Conservation (phyloP, 2,329 filamentous ascomycete species). For the Hortaea sp. region DNA sequence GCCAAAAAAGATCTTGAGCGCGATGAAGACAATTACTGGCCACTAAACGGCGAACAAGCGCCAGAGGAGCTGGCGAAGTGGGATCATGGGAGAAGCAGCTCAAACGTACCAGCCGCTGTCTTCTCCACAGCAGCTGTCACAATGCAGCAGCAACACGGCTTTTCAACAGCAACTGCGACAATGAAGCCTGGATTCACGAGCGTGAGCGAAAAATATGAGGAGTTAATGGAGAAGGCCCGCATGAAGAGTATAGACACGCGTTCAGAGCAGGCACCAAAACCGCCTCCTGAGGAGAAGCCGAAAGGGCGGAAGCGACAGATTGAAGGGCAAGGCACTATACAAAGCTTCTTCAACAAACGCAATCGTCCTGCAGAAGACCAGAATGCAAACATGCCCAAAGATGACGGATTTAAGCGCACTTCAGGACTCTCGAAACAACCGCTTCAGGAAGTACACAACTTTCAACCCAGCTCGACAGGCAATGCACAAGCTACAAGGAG, state of each 20-base stretch:
- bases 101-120: constrained; percentile 7
- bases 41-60: constrained; percentile 49
- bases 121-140: constrained; percentile 8
- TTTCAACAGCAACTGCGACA: constrained; percentile 20
- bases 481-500: neutral
- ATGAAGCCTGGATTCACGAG: constrained; percentile 26
- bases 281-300: constrained; percentile 10
- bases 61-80: constrained; percentile 26
- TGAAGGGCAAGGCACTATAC: constrained; percentile 42
- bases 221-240: constrained; percentile 28
- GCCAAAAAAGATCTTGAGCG: constrained; percentile 39
- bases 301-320: constrained; percentile 30
- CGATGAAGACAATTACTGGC: constrained; percentile 59
- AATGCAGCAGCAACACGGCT: constrained; percentile 16
- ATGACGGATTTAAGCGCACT: neutral
- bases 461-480: neutral
- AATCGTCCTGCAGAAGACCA: neutral
- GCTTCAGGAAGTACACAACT: neutral
- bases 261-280: constrained; percentile 10
- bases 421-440: neutral
- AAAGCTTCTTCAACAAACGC: constrained; percentile 39
- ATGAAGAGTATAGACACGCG: constrained; percentile 19
- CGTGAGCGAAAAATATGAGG: constrained; percentile 28
- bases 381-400: neutral
- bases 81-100: constrained; percentile 19